Base-by-base conservation (phyloP, 2,329 filamentous ascomycete species). In the Trichoderma brevicompactum region DNA sequence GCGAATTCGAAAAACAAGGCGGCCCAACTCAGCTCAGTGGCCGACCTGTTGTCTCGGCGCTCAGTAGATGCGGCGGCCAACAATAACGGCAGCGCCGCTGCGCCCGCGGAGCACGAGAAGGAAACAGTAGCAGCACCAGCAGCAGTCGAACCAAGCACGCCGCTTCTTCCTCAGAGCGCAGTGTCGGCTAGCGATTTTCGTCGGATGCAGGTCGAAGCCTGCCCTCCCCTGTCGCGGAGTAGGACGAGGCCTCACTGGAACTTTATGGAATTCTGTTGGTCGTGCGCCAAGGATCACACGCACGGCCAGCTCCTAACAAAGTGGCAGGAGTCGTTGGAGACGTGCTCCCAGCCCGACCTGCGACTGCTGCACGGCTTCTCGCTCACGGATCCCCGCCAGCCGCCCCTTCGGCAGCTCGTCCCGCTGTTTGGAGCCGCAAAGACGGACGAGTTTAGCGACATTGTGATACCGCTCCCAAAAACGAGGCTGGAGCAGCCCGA, bases 371-470 rank as follows among this genome's bases (percentile, higher is more conserved):
- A 94, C 71, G 89, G 91, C 48, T 87, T 94, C 72, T 87, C 91
- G 73, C 81, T 91, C 46, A 87, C 85, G 0, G 85, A 89, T 0
- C 85, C 89, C 7, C 81, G 84, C 0, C 81, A 87, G 68, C 85
- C 86, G 55, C 85, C 88, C 0, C 84, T 89, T 1, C 83, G 86
- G 67, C 81, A 88, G 19, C 81, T 95, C 4, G 77, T 90, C 2
- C 92, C 92, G 0, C 80, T 95, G 10, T 95, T 95, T 77, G 91
- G 91, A 68, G 84, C 90, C 65, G 89, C 87, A 55, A 92, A 92
- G 70, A 86, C 89, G 1, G 82, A 85, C 50, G 87, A 88, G 5
- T 94, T 91, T 77, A 87, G 84, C 68, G 92, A 96, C 73, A 91
- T 96, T 40, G 77, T 94, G 23, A 89, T 93, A 60, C 92, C 92